These are phyloP conservation scores for Yamadazyma phyllophila DNA, from an alignment of 805 yeast species.

Conservation along the genomic window DNA sequence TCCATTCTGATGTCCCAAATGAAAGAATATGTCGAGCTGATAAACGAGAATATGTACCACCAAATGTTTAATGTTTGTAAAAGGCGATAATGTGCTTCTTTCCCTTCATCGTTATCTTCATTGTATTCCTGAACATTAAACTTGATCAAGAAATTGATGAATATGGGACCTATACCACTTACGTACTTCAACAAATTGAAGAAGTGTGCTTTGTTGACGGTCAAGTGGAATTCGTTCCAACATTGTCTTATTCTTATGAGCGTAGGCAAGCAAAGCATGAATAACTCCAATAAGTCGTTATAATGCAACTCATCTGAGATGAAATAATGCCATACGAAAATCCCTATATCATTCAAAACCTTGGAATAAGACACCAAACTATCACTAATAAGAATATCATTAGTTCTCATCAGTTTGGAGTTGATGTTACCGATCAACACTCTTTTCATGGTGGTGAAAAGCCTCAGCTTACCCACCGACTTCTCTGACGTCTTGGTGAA, in stretches of 20 bases:
- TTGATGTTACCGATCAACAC: constrained; percentile 61
- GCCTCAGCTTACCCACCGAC: constrained; percentile 41
- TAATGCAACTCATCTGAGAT: constrained; percentile 31
- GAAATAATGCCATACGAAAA: constrained; percentile 48
- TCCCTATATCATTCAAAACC: constrained; percentile 68
- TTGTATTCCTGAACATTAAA: constrained; percentile 11
- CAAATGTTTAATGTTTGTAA: constrained; percentile 26
- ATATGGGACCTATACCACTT: constrained; percentile 47
- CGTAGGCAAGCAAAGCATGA: constrained; percentile 54
- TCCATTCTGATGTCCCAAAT: constrained; percentile 89
- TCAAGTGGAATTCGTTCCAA: constrained; percentile 57
- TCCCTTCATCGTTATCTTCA: constrained; percentile 12
- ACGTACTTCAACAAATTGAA: constrained; percentile 75
- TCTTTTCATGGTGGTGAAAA: constrained; percentile 50
- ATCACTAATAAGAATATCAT: constrained; percentile 83
- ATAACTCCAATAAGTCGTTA: constrained; percentile 28
- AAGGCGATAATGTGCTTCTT: constrained; percentile 11
- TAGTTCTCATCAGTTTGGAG: constrained; percentile 53
- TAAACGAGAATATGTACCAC: constrained; percentile 46
- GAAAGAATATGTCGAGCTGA: constrained; percentile 76
- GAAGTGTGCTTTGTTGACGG: constrained; percentile 55
- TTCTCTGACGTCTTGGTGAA: constrained; percentile 29
- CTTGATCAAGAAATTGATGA: constrained; percentile 27
- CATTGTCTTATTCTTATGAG: constrained; percentile 83
- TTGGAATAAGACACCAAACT: constrained; percentile 78